phyloP scores from a whole-genome alignment of 345 rosid species.

The Hibiscus tridactylites region DNA sequence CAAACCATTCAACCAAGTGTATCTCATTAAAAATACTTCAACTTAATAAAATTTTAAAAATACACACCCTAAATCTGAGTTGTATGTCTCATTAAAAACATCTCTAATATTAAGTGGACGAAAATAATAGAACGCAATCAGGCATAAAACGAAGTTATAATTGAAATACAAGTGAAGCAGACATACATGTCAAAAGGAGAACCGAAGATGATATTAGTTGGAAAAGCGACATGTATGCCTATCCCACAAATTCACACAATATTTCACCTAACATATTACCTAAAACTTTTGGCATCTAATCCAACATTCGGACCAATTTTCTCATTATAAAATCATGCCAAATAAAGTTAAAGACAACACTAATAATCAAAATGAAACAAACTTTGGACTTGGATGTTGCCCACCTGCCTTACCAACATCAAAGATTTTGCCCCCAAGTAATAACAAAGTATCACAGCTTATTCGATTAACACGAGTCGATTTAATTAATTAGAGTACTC shows the following conservation, averaged over 20 bases:
- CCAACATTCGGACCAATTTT: neutral
- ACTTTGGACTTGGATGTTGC: conserved; percentile 1
- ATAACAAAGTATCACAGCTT: neutral
- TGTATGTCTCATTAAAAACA: no score
- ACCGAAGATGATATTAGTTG: conserved; percentile 11
- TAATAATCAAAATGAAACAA: neutral
- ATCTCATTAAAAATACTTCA: no score
- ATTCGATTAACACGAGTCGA: no score
- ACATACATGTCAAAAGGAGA: no score
- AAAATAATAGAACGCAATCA: no score
- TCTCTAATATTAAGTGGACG: no score
- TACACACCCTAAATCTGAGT: no score
- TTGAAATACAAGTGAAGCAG: no score
- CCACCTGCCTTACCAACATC: neutral
- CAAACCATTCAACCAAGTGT: no score
- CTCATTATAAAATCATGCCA: neutral
- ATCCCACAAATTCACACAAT: conserved; percentile 13
- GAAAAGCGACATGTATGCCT: conserved; percentile 18
- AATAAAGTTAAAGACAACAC: neutral
- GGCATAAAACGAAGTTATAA: no score
- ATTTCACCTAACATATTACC: conserved; percentile 29
- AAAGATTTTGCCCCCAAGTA: conserved; percentile 24
- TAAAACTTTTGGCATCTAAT: conserved; percentile 25
- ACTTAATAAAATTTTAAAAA: no score
- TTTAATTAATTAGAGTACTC: no score